A percentile compares a stretch with the other conserved stretches of the same genome.
Conservation (phyloP, 768 basidiomycete species). For the Antrodiella citrinella region DNA sequence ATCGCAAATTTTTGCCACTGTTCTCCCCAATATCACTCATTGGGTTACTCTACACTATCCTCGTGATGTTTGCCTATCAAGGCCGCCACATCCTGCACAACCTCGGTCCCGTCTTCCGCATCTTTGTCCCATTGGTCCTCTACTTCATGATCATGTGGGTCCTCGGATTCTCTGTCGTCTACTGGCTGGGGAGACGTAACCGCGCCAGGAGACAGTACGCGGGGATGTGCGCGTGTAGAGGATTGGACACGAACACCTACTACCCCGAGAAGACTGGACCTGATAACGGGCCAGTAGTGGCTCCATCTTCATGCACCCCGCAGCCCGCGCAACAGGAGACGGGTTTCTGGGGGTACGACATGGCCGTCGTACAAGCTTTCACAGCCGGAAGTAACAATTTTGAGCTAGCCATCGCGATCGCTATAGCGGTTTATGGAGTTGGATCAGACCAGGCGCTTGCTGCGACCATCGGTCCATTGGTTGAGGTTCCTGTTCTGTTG, state of each 20-base stretch:
- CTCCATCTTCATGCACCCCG: too few species aligned
- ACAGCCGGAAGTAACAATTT: constrained; percentile 78
- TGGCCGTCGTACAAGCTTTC: constrained; percentile 72
- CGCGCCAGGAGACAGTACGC: too few species aligned
- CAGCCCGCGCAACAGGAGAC: too few species aligned
- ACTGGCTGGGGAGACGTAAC: constrained; percentile 33
- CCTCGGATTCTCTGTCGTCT: constrained; percentile 49
- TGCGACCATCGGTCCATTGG: constrained; percentile 71
- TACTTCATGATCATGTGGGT: constrained; percentile 80
- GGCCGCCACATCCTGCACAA: constrained; percentile 64
- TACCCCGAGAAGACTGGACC: too few species aligned
- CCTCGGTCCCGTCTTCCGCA: constrained; percentile 69
- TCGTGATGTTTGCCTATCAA: constrained; percentile 58
- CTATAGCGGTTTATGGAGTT: constrained; percentile 71
- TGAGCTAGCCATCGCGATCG: constrained; percentile 78
- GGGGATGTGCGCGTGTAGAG: constrained; percentile 7
- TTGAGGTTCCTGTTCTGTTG: constrained; percentile 74
- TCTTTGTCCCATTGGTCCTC: constrained; percentile 71
- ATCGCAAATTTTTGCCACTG: constrained; percentile 51
- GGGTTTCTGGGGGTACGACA: constrained; percentile 61
- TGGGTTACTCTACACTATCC: constrained; percentile 75
- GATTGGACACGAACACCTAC: constrained; percentile 3
- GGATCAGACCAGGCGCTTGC: constrained; percentile 74
- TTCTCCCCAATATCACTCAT: constrained; percentile 66
- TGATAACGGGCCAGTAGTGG: constrained; percentile 2